phyloP scores from a whole-genome alignment of 306 rosid species.

The Hippophae rhamnoides region DNA sequence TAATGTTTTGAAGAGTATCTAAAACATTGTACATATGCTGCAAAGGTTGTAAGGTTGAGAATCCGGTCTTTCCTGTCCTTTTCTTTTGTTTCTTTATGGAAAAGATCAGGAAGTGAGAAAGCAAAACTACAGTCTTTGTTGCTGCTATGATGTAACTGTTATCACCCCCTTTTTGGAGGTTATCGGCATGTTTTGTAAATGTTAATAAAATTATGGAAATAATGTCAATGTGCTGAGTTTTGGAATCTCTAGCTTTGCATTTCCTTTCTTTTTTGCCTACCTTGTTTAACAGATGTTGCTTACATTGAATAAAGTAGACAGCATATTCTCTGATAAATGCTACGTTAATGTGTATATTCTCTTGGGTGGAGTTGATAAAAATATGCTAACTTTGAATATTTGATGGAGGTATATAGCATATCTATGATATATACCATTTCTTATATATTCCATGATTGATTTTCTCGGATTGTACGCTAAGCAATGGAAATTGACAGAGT shows the following conservation, averaged over 20 bases:
- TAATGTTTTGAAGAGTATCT: conserved; percentile 3
- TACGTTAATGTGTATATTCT: neutral
- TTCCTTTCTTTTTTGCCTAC: neutral
- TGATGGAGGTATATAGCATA: conserved; percentile 3
- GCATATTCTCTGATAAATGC: neutral
- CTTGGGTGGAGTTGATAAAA: neutral
- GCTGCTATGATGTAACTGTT: neutral
- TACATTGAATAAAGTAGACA: neutral
- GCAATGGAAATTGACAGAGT: neutral
- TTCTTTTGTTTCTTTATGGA: neutral
- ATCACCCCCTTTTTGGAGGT: neutral
- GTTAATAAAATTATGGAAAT: neutral
- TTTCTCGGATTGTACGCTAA: neutral
- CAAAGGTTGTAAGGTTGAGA: conserved; percentile 9
- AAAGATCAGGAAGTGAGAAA: conserved; percentile 29
- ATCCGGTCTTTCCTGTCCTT: conserved; percentile 21
- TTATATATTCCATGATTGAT: neutral
- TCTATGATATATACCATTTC: conserved; percentile 15
- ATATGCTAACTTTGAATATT: neutral
- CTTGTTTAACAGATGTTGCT: neutral
- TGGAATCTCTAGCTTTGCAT: neutral
- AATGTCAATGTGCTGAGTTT: conserved; percentile 1
- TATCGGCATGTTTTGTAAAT: conserved; percentile 13
- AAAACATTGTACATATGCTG: conserved; percentile 24
- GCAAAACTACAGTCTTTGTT: conserved; percentile 7